Percentiles rank a stretch among this genome's conserved stretches.
Conservation (phyloP, 306 rosid species). For the Inga oerstediana region DNA sequence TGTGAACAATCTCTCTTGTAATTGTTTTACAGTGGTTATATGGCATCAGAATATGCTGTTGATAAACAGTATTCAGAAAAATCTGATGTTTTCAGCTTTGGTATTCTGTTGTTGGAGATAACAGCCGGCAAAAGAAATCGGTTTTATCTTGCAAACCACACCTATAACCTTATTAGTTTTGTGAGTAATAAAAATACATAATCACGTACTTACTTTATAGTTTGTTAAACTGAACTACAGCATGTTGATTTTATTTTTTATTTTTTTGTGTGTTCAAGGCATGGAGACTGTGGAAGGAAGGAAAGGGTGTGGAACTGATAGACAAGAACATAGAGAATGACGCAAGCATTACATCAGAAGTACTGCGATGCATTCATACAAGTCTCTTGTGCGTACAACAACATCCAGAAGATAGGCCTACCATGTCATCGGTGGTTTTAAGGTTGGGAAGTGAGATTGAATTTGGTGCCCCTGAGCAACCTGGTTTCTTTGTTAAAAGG, state of each 20-base stretch:
- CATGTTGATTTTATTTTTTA: background rate
- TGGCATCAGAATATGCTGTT: constrained; percentile 53
- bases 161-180: constrained; percentile 34
- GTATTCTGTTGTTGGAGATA: background rate
- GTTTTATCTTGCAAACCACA: constrained; percentile 34
- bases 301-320: constrained; percentile 32
- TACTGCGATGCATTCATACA: constrained; percentile 42
- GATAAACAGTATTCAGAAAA: constrained; percentile 8
- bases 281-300: constrained; percentile 47
- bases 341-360: constrained; percentile 10
- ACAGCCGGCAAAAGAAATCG: constrained; percentile 39
- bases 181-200: constrained; percentile 23
- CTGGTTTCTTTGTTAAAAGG: constrained; percentile 33
- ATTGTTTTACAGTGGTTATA: constrained; percentile 38
- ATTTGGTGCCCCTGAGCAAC: constrained; percentile 42
- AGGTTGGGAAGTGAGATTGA: constrained; percentile 39
- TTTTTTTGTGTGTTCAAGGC: constrained; percentile 28
- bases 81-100: background rate
- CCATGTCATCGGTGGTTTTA: constrained; percentile 26
- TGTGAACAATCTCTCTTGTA: background rate
- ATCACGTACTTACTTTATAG: background rate
- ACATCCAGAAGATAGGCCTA: constrained; percentile 26
- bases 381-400: constrained; percentile 48
- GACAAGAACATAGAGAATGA: constrained; percentile 22
- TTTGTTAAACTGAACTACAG: background rate